phyloP scores from a whole-genome alignment of 1,284 basidiomycete species.

The Ganoderma sp. region DNA sequence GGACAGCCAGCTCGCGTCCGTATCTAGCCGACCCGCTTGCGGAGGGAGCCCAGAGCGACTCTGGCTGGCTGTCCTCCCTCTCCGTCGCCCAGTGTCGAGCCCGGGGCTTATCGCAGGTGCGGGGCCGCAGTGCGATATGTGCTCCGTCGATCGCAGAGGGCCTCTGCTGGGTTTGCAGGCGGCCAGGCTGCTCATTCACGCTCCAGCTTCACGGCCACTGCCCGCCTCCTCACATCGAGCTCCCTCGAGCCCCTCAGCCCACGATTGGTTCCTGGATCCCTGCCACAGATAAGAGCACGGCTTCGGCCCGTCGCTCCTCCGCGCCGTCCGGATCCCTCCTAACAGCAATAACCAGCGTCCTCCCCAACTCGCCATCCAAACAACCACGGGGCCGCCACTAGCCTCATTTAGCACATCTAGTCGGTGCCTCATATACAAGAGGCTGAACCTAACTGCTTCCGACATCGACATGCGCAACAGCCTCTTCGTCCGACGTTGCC shows the following conservation, averaged over 20 bases:
- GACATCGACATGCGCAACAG: not conserved
- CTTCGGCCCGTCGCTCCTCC: conserved; percentile 10
- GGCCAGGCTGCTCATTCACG: not conserved
- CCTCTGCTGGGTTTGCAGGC: no score
- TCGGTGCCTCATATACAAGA: not conserved
- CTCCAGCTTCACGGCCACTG: not conserved
- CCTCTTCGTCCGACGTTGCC: not conserved
- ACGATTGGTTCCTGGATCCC: conserved; percentile 7
- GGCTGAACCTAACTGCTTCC: not conserved
- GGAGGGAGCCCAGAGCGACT: not conserved
- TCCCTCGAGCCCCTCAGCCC: not conserved
- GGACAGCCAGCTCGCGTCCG: conserved; percentile 7
- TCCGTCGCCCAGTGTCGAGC: not conserved
- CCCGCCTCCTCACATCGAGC: not conserved
- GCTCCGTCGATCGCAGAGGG: not conserved
- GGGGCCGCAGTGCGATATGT: not conserved
- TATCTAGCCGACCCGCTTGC: conserved; percentile 19
- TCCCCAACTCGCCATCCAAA: not conserved
- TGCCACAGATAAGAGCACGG: not conserved
- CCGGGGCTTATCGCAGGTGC: not conserved
- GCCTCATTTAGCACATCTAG: not conserved
- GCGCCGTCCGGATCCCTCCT: conserved; percentile 1
- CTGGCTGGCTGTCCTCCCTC: not conserved
- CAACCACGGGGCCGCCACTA: not conserved
- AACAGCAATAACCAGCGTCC: not conserved